Evolutionary conservation across 495 filamentous ascomycete species (phyloP).

Genomic region (Penicillium coprophilum): DNA sequence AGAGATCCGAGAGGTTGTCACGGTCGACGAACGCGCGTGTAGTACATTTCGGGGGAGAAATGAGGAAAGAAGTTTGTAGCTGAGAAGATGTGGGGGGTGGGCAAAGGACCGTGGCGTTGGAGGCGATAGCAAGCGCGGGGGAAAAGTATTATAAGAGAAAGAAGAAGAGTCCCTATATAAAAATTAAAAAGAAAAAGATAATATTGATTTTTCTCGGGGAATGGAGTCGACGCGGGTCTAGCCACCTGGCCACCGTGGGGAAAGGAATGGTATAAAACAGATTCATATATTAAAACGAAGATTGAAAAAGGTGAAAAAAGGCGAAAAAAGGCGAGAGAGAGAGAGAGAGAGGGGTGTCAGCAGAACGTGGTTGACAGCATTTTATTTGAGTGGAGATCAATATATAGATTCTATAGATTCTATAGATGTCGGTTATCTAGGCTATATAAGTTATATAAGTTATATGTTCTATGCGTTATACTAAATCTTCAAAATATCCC

Average conservation of each 20-base stretch:
- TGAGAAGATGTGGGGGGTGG: conserved; percentile 5
- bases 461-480: too few species aligned
- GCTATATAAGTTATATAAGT: too few species aligned
- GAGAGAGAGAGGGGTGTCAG: conserved; percentile 7
- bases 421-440: too few species aligned
- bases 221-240: conserved; percentile 15
- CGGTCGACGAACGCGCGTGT: conserved; percentile 25
- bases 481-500: too few species aligned
- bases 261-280: conserved; percentile 14
- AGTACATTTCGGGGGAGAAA: conserved; percentile 22
- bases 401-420: too few species aligned
- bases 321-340: conserved; percentile 1
- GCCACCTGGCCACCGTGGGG: conserved; percentile 14
- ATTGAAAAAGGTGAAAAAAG: conserved; percentile 12
- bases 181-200: conserved; percentile 10
- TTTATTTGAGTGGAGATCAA: neutral
- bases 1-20: conserved; percentile 9
- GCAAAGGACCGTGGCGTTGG: conserved; percentile 25
- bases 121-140: conserved; percentile 22
- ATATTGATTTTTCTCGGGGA: conserved; percentile 10
- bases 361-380: conserved; percentile 16
- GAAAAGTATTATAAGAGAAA: conserved; percentile 10
- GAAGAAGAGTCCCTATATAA: conserved; percentile 4
- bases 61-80: conserved; percentile 1
- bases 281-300: conserved; percentile 8